These are phyloP conservation scores for Tylopilus sp. DNA, from an alignment of 768 basidiomycete genomes.

Conservation along the genomic window DNA sequence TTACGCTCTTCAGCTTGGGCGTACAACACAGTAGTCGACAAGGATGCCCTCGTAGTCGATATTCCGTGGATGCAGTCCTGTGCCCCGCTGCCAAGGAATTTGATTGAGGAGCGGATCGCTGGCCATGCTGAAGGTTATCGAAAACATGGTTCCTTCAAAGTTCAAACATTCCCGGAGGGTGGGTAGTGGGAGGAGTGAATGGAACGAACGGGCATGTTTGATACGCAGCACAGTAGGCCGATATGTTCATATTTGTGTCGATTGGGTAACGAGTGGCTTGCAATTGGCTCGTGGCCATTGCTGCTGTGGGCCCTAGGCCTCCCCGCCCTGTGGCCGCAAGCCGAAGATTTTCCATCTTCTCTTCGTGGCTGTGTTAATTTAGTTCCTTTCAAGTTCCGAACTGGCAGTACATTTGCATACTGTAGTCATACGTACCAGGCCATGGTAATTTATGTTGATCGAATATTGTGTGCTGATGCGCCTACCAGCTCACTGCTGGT, in stretches of 20 bases:
- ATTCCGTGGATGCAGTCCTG: constrained; percentile 47
- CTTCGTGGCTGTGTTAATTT: no score
- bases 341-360: no score
- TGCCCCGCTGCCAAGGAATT: constrained; percentile 42
- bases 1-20: constrained; percentile 37
- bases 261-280: constrained; percentile 3
- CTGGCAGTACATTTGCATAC: no score
- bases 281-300: constrained; percentile 14
- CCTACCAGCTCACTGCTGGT: no score
- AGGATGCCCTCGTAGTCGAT: constrained; percentile 42
- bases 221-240: not conserved
- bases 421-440: no score
- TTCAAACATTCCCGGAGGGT: constrained; percentile 12
- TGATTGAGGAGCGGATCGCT: constrained; percentile 37
- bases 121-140: constrained; percentile 41
- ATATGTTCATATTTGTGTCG: constrained; percentile 3
- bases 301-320: constrained; percentile 9
- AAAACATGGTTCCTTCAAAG: constrained; percentile 23
- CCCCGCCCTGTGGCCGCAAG: constrained; percentile 8
- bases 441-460: no score
- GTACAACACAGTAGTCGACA: constrained; percentile 33
- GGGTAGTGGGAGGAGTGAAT: constrained; percentile 2
- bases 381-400: no score
- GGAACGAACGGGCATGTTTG: constrained; percentile 11
- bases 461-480: no score